Evolutionary conservation across 352 stramenopile species (phyloP), one percentile per base, ranked within the genome.

Genomic region (Phytophthora idaei): DNA sequence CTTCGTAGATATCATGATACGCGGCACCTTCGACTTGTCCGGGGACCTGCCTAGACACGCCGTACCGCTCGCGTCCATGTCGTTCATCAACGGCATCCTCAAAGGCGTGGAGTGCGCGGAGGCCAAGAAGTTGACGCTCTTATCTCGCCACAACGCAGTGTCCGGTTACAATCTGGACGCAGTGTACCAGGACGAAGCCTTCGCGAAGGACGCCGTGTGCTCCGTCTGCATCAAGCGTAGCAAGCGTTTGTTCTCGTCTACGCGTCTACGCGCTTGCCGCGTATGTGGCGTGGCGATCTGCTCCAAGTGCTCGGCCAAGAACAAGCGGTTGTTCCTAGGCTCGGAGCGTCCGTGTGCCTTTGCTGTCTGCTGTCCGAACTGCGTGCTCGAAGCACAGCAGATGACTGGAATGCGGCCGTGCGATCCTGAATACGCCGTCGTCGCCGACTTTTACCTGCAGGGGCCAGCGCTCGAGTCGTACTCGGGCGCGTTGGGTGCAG

Each of bases 101-200:
- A 67, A 70, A 37, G 76, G 69, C 3, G 78, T 86, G 8, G 54
- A 61, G 2, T 85, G 75, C 25, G 77, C 80, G 0, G 72, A 86
- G 39, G 80, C 80, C 52, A 88, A 88, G 70, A 86, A 83, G 51
- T 59, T 88, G 15, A 89, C 78, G 47, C 61, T 85, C 17, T 45
- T 89, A 11, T 58, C 77, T 11, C 59, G 67, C 57, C 42, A 63
- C 52, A 64, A 76, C 29, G 29, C 67, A 1, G 44, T 69, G 5
- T 73, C 65, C 14, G 65, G 65, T 6, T 65, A 57, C 53, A 73
- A 73, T 52, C 52, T 64, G 47, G 61, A 74, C 28, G 54, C 61
- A 31, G 42, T 70, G 27, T 62, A 63, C 37, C 42, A 67, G 12
- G 55, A 42, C 10, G 67, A 63, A 25, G 41, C 25, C 21, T 61